These are phyloP conservation scores for Graphium sp. DNA, from an alignment of 2,329 filamentous ascomycete genomes.

Conservation along the genomic window DNA sequence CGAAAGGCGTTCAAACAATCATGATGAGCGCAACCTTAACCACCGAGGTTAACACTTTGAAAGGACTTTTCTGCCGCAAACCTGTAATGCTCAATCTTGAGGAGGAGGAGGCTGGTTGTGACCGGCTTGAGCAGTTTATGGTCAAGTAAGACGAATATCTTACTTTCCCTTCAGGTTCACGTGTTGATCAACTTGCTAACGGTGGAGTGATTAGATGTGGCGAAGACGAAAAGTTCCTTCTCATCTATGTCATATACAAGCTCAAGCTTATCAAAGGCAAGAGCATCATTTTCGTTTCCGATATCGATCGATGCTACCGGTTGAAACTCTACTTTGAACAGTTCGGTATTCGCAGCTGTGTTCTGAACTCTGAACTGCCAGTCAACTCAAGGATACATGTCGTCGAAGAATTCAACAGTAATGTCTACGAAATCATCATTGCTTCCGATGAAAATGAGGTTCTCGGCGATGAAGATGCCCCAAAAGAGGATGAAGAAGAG, in stretches of 20 bases:
- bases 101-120: conserved; percentile 61
- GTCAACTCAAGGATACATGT: conserved; percentile 88
- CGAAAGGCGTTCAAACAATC: conserved; percentile 75
- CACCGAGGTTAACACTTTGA: conserved; percentile 71
- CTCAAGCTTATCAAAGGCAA: conserved; percentile 89
- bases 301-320: conserved; percentile 78
- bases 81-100: conserved; percentile 70
- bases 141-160: conserved; percentile 65
- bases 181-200: conserved; percentile 5
- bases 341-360: conserved; percentile 85
- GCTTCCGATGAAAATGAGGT: conserved; percentile 86
- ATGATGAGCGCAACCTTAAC: conserved; percentile 90
- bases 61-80: conserved; percentile 68
- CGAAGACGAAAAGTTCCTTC: conserved; percentile 94
- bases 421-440: conserved; percentile 95
- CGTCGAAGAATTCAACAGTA: conserved; percentile 93
- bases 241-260: conserved; percentile 40
- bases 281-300: conserved; percentile 54
- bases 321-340: conserved; percentile 93
- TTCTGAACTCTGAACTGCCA: conserved; percentile 86
- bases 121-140: conserved; percentile 71
- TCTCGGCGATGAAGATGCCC: conserved; percentile 43
- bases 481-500: conserved; percentile 19
- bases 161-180: too few species aligned
- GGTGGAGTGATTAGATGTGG: conserved; percentile 39